Percentiles rank a stretch among this genome's conserved stretches.
Conservation (phyloP, 2,329 filamentous ascomycete species). For the Hortaea werneckii region DNA sequence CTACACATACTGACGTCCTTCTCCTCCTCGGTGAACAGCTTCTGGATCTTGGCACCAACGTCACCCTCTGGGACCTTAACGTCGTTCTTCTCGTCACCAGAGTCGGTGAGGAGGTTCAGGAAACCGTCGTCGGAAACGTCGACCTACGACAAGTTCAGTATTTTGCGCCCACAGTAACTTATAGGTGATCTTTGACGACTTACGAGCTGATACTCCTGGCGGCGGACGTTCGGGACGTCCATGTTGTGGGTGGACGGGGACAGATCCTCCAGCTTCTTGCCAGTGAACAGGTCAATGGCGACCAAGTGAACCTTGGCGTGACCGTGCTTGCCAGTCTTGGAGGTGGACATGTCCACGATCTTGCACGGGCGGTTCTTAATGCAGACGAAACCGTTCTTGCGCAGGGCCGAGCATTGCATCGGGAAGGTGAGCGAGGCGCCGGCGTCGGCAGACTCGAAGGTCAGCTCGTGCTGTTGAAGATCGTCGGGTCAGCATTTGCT, state of each 20-base stretch:
- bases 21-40: conserved; percentile 69
- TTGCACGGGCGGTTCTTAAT: conserved; percentile 99
- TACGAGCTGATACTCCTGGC: conserved; percentile 89
- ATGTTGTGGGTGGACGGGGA: conserved; percentile 96
- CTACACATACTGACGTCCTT: conserved; percentile 80
- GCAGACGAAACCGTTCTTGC: conserved; percentile 97
- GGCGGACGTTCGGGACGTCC: conserved; percentile 90
- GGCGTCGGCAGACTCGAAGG: conserved; percentile 90
- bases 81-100: conserved; percentile 84
- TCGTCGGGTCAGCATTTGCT: neutral
- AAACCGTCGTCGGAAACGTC: conserved; percentile 89
- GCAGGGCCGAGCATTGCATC: conserved; percentile 98
- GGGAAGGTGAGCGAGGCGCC: conserved; percentile 90
- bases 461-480: conserved; percentile 44
- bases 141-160: conserved; percentile 47
- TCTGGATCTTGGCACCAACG: conserved; percentile 73
- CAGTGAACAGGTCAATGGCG: conserved; percentile 97
- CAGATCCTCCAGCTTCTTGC: conserved; percentile 99
- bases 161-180: neutral
- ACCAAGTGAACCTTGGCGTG: conserved; percentile 99
- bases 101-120: conserved; percentile 85
- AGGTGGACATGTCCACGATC: conserved; percentile 99
- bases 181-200: conserved; percentile 33
- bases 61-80: conserved; percentile 88
- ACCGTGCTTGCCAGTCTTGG: conserved; percentile 99